Percentiles rank a stretch among this genome's conserved stretches.
Evolutionary conservation across 805 yeast species (phyloP).

Genomic region (Tetrapisispora phaffii): DNA sequence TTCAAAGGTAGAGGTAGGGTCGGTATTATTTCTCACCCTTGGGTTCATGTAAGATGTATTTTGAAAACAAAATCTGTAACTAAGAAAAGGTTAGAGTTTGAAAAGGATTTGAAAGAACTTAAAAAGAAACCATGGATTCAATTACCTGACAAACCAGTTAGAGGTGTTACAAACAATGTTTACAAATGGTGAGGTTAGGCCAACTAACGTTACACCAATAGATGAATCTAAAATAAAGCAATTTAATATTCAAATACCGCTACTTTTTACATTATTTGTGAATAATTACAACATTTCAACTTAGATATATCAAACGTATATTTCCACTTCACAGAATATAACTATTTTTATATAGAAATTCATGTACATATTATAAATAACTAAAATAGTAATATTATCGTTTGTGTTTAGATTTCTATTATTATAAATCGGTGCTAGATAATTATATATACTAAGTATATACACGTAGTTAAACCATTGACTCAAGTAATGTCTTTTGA

Average conservation of each 20-base stretch:
- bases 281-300: background rate
- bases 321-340: background rate
- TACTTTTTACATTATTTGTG: background rate
- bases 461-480: background rate
- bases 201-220: background rate
- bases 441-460: background rate
- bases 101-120: conserved; percentile 39
- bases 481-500: background rate
- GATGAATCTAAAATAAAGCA: background rate
- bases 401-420: background rate
- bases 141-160: conserved; percentile 36
- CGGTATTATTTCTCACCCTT: conserved; percentile 68
- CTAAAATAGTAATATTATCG: background rate
- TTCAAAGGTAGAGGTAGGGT: conserved; percentile 84
- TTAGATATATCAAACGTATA: background rate
- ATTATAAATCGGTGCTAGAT: background rate
- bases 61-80: conserved; percentile 57
- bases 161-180: conserved; percentile 42
- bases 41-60: conserved; percentile 71
- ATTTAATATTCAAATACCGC: background rate
- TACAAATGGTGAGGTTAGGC: conserved; percentile 42
- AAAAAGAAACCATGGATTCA: conserved; percentile 45
- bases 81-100: conserved; percentile 48
- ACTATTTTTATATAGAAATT: background rate
- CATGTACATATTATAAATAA: conserved; percentile 1